A percentile compares a stretch with the other conserved stretches of the same genome.
Evolutionary conservation across 2,329 filamentous ascomycete species (phyloP).

Genomic region (Colletotrichum sp.): DNA sequence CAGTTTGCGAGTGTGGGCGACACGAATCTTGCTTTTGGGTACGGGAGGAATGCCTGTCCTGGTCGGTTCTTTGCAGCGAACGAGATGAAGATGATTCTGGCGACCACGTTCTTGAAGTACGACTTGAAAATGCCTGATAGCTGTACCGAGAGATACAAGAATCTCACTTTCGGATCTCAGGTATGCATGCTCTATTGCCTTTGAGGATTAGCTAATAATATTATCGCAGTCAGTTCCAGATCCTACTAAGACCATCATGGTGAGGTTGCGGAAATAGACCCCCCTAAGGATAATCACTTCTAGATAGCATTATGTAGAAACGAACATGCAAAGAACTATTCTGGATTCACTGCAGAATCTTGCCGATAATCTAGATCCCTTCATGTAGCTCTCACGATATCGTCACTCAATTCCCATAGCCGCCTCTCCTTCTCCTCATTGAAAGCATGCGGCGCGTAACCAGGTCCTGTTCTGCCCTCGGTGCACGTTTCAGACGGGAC

Average conservation of each 20-base stretch:
- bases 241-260: neutral
- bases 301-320: neutral
- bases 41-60: conserved; percentile 42
- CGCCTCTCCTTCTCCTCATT: neutral
- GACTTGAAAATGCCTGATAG: conserved; percentile 37
- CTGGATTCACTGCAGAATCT: neutral
- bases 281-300: rapidly evolving
- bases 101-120: conserved; percentile 43
- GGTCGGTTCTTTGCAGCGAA: conserved; percentile 49
- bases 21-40: conserved; percentile 39
- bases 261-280: neutral
- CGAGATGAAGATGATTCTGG: conserved; percentile 49
- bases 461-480: neutral
- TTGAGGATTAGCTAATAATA: neutral
- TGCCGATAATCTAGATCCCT: neutral
- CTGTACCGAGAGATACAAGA: neutral
- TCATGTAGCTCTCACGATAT: neutral
- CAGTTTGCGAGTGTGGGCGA: conserved; percentile 45
- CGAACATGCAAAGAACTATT: neutral
- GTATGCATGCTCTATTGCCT: neutral
- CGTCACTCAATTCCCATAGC: neutral
- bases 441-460: neutral
- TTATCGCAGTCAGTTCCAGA: neutral
- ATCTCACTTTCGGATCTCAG: neutral
- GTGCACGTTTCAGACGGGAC: neutral